A percentile compares a stretch with the other conserved stretches of the same genome.
phyloP scores from a whole-genome alignment of 1,284 basidiomycete species.

The Kalmanozyma brasiliensis region DNA sequence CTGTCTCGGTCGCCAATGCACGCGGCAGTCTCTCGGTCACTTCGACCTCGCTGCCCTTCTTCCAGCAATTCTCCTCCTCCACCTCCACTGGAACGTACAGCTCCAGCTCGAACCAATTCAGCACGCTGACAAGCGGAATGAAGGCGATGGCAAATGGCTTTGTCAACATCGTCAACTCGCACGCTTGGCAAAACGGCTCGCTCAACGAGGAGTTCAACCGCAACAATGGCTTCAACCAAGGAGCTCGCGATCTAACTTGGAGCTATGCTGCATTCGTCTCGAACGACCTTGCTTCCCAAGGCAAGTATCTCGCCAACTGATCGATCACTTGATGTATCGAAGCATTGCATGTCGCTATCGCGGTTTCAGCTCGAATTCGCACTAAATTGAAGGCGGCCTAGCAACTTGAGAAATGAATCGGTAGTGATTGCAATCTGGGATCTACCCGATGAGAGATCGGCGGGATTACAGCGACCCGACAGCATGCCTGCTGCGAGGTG shows the following conservation, averaged over 20 bases:
- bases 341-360: too few relatives aligned
- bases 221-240: slow-evolving; percentile 45
- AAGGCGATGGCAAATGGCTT: slow-evolving; percentile 45
- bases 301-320: slow-evolving; percentile 29
- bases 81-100: slow-evolving; percentile 28
- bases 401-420: too few relatives aligned
- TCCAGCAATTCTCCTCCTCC: slow-evolving; percentile 37
- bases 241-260: slow-evolving; percentile 59
- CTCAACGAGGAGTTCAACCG: slow-evolving; percentile 52
- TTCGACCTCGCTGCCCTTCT: slow-evolving; percentile 41
- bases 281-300: slow-evolving; percentile 34
- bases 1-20: slow-evolving; percentile 20
- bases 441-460: too few relatives aligned
- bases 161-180: slow-evolving; percentile 42
- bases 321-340: background rate
- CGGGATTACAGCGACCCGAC: too few relatives aligned
- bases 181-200: slow-evolving; percentile 47
- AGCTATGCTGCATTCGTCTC: slow-evolving; percentile 51
- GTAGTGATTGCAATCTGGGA: too few relatives aligned
- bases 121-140: slow-evolving; percentile 36
- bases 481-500: too few relatives aligned
- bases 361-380: too few relatives aligned
- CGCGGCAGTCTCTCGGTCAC: slow-evolving; percentile 35
- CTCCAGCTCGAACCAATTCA: slow-evolving; percentile 22
- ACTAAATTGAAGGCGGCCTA: too few relatives aligned